Percentiles rank a stretch among this genome's conserved stretches.
Evolutionary conservation across 2,329 filamentous ascomycete genomes (phyloP).

Genomic region (Talaromyces funiculosus): DNA sequence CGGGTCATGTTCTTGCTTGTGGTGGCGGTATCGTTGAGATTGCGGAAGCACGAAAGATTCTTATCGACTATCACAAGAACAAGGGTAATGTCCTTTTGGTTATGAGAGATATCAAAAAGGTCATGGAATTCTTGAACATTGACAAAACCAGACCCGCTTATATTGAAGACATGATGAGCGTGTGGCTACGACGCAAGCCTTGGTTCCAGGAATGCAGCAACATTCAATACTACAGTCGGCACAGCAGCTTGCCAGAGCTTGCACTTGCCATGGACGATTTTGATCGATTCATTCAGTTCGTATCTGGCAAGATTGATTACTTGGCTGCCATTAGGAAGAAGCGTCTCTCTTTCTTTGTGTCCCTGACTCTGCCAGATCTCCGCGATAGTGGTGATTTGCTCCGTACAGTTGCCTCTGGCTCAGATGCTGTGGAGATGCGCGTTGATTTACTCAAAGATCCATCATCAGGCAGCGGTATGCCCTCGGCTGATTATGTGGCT

Average conservation of each 20-base stretch:
- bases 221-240: conserved; percentile 83
- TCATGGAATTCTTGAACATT: conserved; percentile 79
- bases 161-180: conserved; percentile 82
- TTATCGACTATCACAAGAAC: conserved; percentile 64
- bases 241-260: conserved; percentile 47
- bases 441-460: conserved; percentile 81
- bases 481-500: conserved; percentile 68
- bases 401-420: conserved; percentile 69
- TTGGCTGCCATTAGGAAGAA: conserved; percentile 58
- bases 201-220: conserved; percentile 95
- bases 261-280: conserved; percentile 62
- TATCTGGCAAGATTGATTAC: conserved; percentile 56
- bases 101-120: conserved; percentile 77
- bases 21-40: conserved; percentile 91
- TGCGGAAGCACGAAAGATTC: conserved; percentile 68
- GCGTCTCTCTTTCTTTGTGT: conserved; percentile 81
- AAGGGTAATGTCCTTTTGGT: conserved; percentile 84
- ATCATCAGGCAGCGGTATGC: conserved; percentile 51
- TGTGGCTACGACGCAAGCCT: conserved; percentile 81
- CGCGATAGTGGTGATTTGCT: conserved; percentile 59
- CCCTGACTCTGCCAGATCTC: conserved; percentile 75
- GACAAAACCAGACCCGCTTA: conserved; percentile 92
- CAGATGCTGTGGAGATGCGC: conserved; percentile 89
- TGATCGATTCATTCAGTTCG: conserved; percentile 62
- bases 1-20: conserved; percentile 80